Percentiles rank a stretch among this genome's conserved stretches.
These are phyloP conservation scores for Fraxinus dipetala DNA, from an alignment of 305 asterid genomes.

Conservation along the genomic window DNA sequence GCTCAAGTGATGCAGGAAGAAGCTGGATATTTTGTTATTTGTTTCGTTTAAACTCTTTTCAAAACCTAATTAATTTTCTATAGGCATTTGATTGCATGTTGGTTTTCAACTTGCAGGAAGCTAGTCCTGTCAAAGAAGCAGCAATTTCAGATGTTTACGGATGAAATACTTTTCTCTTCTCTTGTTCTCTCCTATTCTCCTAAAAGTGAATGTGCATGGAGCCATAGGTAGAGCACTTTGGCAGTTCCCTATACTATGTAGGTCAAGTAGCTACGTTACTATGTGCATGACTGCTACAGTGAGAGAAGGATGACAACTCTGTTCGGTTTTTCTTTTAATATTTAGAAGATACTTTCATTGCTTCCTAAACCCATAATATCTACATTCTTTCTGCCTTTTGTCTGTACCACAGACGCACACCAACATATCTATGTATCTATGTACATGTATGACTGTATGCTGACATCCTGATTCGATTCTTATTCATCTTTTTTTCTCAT, in stretches of 20 bases:
- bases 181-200: constrained; percentile 76
- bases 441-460: not conserved
- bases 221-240: constrained; percentile 60
- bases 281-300: not conserved
- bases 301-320: not conserved
- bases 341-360: not conserved
- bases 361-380: constrained; percentile 9
- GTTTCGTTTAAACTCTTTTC: not conserved
- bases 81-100: not conserved
- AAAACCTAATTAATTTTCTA: not conserved
- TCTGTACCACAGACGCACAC: not conserved
- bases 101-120: constrained; percentile 52
- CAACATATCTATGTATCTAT: not conserved
- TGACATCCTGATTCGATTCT: constrained; percentile 8
- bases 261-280: not conserved
- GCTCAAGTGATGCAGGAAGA: constrained; percentile 7
- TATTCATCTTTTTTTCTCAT: constrained; percentile 3
- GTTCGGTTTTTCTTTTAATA: not conserved
- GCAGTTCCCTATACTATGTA: constrained; percentile 10
- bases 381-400: not conserved
- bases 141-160: constrained; percentile 39
- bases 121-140: constrained; percentile 51
- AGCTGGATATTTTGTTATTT: constrained; percentile 8
- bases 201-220: constrained; percentile 94
- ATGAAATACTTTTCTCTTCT: constrained; percentile 67